These are phyloP conservation scores for Misopates orontium DNA, from an alignment of 257 asterid species.

Conservation along the genomic window DNA sequence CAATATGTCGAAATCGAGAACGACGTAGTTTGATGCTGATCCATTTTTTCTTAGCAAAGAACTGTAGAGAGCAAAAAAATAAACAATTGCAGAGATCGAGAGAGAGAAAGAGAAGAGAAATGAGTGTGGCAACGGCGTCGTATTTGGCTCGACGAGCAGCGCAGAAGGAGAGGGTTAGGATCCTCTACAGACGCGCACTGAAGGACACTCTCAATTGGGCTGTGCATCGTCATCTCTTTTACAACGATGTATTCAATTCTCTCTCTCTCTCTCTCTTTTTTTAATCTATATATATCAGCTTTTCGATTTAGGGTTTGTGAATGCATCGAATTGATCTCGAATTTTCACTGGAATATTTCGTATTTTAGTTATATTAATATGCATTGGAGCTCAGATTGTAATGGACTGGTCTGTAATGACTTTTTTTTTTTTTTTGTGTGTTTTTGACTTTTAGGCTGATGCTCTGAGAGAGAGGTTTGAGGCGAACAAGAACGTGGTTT, in stretches of 20 bases:
- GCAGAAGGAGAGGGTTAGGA: conserved; percentile 95
- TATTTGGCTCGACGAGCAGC: conserved; percentile 86
- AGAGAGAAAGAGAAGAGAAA: conserved; percentile 31
- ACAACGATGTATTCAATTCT: conserved; percentile 58
- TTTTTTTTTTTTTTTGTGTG: not conserved
- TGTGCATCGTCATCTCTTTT: conserved; percentile 98
- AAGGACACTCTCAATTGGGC: conserved; percentile 99
- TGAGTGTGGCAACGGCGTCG: conserved; percentile 73
- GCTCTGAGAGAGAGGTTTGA: conserved; percentile 80
- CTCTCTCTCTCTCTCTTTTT: conserved; percentile 8
- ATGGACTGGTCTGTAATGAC: conserved; percentile 8
- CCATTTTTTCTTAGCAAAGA: not conserved
- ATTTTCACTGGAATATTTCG: conserved; percentile 3
- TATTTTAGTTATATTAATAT: not conserved
- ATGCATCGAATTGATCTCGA: conserved; percentile 33
- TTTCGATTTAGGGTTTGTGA: conserved; percentile 36
- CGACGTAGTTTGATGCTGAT: conserved; percentile 16
- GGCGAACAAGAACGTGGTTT: conserved; percentile 72
- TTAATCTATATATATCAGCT: not conserved
- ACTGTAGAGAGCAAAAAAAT: not conserved
- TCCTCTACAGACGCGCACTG: conserved; percentile 90
- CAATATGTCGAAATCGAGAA: not conserved
- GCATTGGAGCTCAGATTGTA: not conserved
- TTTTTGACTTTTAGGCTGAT: conserved; percentile 57
- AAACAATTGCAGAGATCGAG: conserved; percentile 21